Conservation (phyloP, 1,139 yeast species). For the Nakaseomyces nivariensis region DNA sequence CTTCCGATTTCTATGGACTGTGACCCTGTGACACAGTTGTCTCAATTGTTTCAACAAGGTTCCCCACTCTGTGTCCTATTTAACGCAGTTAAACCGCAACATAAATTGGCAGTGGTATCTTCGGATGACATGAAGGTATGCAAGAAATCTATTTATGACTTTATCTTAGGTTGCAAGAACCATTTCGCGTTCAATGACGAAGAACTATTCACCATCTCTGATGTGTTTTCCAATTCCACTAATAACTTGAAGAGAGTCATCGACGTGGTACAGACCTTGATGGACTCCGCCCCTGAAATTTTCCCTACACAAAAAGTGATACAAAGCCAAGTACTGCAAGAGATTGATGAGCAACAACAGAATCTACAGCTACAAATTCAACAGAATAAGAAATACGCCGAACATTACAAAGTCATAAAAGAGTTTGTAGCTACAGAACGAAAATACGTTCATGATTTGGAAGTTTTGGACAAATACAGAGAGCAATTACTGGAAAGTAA, state of each 20-base stretch:
- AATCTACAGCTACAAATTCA: slow-evolving; percentile 1
- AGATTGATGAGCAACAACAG: slow-evolving; percentile 8
- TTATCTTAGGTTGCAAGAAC: slow-evolving; percentile 76
- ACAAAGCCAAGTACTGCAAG: slow-evolving; percentile 13
- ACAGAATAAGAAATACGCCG: slow-evolving; percentile 10
- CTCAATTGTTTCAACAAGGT: slow-evolving; percentile 86
- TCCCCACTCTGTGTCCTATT: slow-evolving; percentile 82
- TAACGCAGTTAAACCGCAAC: slow-evolving; percentile 42
- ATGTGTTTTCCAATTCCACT: slow-evolving; percentile 77
- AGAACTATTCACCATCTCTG: slow-evolving; percentile 78
- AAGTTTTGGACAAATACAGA: slow-evolving; percentile 57
- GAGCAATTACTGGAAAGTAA: slow-evolving; percentile 57
- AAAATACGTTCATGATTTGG: slow-evolving; percentile 84
- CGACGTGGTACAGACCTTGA: slow-evolving; percentile 54
- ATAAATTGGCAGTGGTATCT: slow-evolving; percentile 43
- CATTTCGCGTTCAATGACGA: slow-evolving; percentile 70
- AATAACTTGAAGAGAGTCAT: slow-evolving; percentile 67
- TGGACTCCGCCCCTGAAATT: slow-evolving; percentile 41
- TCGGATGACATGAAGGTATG: slow-evolving; percentile 77
- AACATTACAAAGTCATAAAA: slow-evolving; percentile 51
- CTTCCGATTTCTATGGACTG: slow-evolving; percentile 62
- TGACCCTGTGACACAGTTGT: slow-evolving; percentile 88
- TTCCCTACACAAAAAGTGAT: slow-evolving; percentile 23
- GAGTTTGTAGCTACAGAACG: slow-evolving; percentile 87
- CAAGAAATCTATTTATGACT: slow-evolving; percentile 84